Evolutionary conservation across 352 stramenopile species (phyloP).

Genomic region (Pythium coloratum): DNA sequence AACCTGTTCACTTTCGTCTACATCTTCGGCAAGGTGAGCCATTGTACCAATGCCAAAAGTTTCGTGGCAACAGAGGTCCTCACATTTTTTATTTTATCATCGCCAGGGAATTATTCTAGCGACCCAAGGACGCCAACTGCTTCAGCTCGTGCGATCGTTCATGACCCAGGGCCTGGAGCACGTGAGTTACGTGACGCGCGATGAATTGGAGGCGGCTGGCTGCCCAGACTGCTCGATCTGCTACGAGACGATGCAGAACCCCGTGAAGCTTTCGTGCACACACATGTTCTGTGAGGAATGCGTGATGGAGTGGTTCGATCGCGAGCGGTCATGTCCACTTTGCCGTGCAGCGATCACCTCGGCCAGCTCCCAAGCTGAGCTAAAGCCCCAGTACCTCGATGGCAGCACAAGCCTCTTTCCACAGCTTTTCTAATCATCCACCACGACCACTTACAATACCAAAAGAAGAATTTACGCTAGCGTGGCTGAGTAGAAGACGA

Average conservation of each 20-base stretch:
- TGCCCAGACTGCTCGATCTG: conserved; percentile 79
- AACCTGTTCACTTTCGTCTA: conserved; percentile 78
- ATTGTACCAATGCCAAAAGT: not conserved
- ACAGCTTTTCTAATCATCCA: conserved; percentile 55
- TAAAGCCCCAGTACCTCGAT: conserved; percentile 74
- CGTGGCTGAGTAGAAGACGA: not conserved
- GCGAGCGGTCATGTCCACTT: conserved; percentile 77
- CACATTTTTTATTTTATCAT: not conserved
- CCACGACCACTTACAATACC: not conserved
- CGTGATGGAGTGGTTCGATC: conserved; percentile 83
- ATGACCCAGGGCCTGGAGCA: conserved; percentile 67
- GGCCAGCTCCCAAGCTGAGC: conserved; percentile 2
- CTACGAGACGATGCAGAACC: conserved; percentile 71
- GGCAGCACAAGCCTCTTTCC: conserved; percentile 75
- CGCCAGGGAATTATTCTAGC: conserved; percentile 58
- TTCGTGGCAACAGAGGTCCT: not conserved
- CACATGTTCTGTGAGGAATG: conserved; percentile 88
- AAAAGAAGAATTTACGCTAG: too few relatives aligned
- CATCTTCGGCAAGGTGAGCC: conserved; percentile 66
- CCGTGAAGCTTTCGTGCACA: conserved; percentile 72
- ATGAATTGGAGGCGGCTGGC: conserved; percentile 61
- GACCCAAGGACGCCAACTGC: conserved; percentile 50
- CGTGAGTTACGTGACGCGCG: conserved; percentile 58
- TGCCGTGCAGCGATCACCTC: conserved; percentile 59
- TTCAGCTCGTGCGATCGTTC: conserved; percentile 53